A percentile compares a stretch with the other conserved stretches of the same genome.
Conservation (phyloP, 352 stramenopile species). For the Blastocystis hominis region DNA sequence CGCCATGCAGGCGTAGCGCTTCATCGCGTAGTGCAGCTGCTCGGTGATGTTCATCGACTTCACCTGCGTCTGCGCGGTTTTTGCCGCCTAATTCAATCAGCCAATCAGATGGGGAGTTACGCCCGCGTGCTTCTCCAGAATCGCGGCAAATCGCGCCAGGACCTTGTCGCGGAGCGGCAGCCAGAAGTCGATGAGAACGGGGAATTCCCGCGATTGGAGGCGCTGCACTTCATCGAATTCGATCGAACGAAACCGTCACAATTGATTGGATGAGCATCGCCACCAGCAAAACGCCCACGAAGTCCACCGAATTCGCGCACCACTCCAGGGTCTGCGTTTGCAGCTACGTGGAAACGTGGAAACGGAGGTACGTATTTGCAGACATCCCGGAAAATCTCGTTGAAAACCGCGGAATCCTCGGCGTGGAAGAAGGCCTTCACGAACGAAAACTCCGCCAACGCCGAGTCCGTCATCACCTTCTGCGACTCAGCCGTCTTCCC, state of each 20-base stretch:
- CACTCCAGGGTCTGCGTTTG: background rate
- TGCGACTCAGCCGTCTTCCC: background rate
- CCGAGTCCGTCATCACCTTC: background rate
- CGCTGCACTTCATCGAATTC: background rate
- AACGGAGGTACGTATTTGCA: slow-evolving; percentile 22
- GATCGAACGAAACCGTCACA: background rate
- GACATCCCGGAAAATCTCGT: background rate
- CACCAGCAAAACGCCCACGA: slow-evolving; percentile 5
- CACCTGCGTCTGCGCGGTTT: background rate
- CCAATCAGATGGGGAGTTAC: background rate
- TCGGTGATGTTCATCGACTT: background rate
- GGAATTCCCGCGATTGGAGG: background rate
- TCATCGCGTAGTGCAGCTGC: background rate
- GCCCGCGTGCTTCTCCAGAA: background rate
- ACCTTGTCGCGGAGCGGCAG: slow-evolving; percentile 19
- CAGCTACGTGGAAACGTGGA: too few relatives aligned
- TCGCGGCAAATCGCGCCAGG: background rate
- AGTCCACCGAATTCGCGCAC: background rate
- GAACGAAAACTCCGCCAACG: background rate
- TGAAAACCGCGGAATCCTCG: background rate
- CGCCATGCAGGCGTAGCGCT: background rate
- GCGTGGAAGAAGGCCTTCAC: background rate
- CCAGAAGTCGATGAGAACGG: slow-evolving; percentile 14
- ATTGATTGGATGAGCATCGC: background rate
- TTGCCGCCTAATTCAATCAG: background rate